Percentiles rank a stretch among this genome's conserved stretches.
These are phyloP conservation scores for Colletotrichum euphorbiae DNA, from an alignment of 2,329 filamentous ascomycete genomes.

Conservation along the genomic window DNA sequence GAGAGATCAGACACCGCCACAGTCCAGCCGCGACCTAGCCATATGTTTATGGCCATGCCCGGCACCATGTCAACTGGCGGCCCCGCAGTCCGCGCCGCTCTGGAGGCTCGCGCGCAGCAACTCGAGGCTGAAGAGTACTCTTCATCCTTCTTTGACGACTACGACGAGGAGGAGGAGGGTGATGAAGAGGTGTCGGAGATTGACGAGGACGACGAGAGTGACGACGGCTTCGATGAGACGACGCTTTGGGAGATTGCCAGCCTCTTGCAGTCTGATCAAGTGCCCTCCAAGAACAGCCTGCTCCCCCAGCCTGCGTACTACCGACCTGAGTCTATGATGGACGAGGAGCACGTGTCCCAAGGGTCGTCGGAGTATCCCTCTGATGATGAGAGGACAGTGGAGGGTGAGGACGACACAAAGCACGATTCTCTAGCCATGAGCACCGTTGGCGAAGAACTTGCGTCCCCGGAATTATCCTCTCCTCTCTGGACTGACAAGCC, in stretches of 20 bases:
- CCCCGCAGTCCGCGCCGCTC: slow-evolving; percentile 43
- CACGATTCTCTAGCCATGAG: slow-evolving; percentile 47
- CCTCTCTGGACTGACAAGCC: slow-evolving; percentile 37
- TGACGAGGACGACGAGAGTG: slow-evolving; percentile 53
- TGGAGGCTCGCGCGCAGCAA: slow-evolving; percentile 51
- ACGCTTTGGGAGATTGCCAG: slow-evolving; percentile 74
- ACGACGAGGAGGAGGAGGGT: slow-evolving; percentile 63
- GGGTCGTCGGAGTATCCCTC: slow-evolving; percentile 43
- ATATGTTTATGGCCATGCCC: slow-evolving; percentile 60
- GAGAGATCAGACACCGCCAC: slow-evolving; percentile 69
- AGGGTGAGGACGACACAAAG: slow-evolving; percentile 42
- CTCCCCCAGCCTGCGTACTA: slow-evolving; percentile 50
- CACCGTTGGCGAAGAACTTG: slow-evolving; percentile 45
- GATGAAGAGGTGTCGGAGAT: slow-evolving; percentile 51
- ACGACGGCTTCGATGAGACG: slow-evolving; percentile 69
- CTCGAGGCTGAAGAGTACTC: slow-evolving; percentile 56
- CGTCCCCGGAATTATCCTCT: slow-evolving; percentile 26
- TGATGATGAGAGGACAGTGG: slow-evolving; percentile 44
- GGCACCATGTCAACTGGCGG: slow-evolving; percentile 62
- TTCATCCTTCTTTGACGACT: slow-evolving; percentile 70
- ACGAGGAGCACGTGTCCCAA: slow-evolving; percentile 49
- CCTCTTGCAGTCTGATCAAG: slow-evolving; percentile 63
- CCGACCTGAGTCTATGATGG: slow-evolving; percentile 39
- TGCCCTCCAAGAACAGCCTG: slow-evolving; percentile 65
- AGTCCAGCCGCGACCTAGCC: slow-evolving; percentile 52